Evolutionary conservation across 192 early-diverging fungal species (phyloP), one percentile per base, ranked within the genome.

Genomic region (Backusella circina): DNA sequence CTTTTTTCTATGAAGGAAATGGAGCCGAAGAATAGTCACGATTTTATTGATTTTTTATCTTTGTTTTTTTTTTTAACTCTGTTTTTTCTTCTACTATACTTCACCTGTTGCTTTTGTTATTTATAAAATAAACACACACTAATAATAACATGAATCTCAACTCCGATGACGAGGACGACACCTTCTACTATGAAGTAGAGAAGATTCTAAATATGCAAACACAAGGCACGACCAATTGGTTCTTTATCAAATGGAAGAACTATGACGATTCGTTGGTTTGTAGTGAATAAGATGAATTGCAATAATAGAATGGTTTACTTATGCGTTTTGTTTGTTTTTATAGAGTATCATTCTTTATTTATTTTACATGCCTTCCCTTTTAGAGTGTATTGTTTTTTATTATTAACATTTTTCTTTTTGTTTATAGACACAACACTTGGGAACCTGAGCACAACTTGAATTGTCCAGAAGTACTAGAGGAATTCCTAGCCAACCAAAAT

Each of bases 121-220:
- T 47, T 47, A n/a, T n/a, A 3, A n/a, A n/a, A n/a, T n/a, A 57
- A 57, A 26, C 51, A 57, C 23, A n/a, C n/a, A n/a, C 0, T 41
- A 21, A 57, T 23, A 57, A n/a, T 7, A 26, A 12, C 7, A 57
- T 57, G 51, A 23, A 57, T 23, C 23, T 57, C 7, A 26, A 2
- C 9, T 23, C 51, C 8, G 68, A 70, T 4, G 68, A 70, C 10
- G 68, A 70, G 0, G 68, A 70, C 26, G 38, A 70, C 26, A 70
- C 37, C 12, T 70, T 70, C 26, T 70, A 70, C 35, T 70, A 70
- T 26, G 68, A 70, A 44, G 68, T 70, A 30, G 68, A 70, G 37
- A 36, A 70, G 15, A 70, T 70, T 13, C 15, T 70, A 5, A 8
- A 44, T 10, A 70, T 70, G 68, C 51, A 57, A 57, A 28, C 21